Percentiles rank a stretch among this genome's conserved stretches.
Conservation (phyloP, 164 flowering plant species). For the Vitis cinerea region DNA sequence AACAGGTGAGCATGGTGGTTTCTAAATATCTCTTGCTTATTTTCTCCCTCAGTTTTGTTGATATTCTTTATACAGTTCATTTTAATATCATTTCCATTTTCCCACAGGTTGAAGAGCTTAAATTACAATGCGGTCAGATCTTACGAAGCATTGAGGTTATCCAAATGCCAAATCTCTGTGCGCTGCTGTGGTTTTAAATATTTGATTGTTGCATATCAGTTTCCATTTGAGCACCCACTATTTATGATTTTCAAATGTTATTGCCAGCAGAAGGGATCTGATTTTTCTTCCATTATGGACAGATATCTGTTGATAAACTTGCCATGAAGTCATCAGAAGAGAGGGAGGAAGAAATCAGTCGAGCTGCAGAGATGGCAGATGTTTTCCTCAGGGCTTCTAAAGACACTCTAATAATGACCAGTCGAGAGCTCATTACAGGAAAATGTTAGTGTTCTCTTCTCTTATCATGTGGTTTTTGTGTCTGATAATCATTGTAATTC, state of each 20-base stretch:
- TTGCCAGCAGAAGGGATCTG: conserved; percentile 2
- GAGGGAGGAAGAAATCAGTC: conserved; percentile 77
- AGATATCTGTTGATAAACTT: conserved; percentile 88
- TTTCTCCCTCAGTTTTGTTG: background rate
- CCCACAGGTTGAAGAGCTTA: conserved; percentile 80
- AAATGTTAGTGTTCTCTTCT: conserved; percentile 56
- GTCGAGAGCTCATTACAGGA: conserved; percentile 84
- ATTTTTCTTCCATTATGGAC: conserved; percentile 8
- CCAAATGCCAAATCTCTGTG: background rate
- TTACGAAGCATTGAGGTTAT: conserved; percentile 77
- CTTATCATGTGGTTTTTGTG: background rate
- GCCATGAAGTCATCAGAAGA: conserved; percentile 79
- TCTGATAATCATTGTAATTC: background rate
- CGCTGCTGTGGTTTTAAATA: too few species aligned
- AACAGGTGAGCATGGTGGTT: conserved; percentile 57
- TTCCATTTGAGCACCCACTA: too few species aligned
- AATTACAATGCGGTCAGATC: conserved; percentile 44
- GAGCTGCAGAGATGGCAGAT: conserved; percentile 76
- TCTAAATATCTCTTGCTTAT: background rate
- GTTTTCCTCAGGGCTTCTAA: conserved; percentile 47
- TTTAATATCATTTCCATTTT: background rate
- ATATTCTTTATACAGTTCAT: background rate
- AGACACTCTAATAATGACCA: conserved; percentile 89
- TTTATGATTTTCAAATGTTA: background rate
- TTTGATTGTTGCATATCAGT: too few species aligned